Evolutionary conservation across 306 rosid species (phyloP).

Genomic region (Medicago truncatula): MtrunA17r5.0-ANR NC_053048.1:31359001-31359500

Average conservation of each 20-base stretch:
- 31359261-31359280: too few species aligned
- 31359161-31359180: neutral
- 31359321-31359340: neutral
- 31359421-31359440: neutral
- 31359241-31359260: neutral
- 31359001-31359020: neutral
- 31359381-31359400: neutral
- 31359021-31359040: neutral
- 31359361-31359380: neutral
- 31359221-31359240: neutral
- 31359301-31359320: neutral
- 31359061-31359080: too few species aligned
- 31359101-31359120: neutral
- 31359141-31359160: neutral
- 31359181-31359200: neutral
- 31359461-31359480: neutral
- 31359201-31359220: neutral
- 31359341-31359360: neutral
- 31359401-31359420: neutral
- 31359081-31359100: neutral
- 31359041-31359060: slow-evolving; percentile 13
- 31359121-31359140: neutral
- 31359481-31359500: neutral
- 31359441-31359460: neutral
- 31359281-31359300: neutral